Base-by-base conservation (phyloP, 768 basidiomycete species). In the Suillus clintonianus region DNA sequence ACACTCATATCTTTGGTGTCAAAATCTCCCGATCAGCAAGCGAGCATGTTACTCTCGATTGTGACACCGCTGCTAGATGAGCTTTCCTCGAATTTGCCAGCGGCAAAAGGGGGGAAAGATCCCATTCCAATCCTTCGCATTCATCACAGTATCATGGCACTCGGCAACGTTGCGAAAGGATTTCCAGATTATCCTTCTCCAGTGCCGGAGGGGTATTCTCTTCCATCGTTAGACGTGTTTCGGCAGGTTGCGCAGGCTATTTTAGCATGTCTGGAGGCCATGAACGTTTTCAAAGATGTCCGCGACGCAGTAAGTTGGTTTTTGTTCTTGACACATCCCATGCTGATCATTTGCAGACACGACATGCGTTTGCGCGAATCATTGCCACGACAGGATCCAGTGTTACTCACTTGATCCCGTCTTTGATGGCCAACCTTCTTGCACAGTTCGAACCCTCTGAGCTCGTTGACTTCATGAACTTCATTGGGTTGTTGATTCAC, bases 91-190 rank as follows among this genome's bases (percentile, higher is more conserved):
- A 80, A 72, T 60, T 81, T 89, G 68, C 81, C 83, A 54, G 81
- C 82, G 55, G 80, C 81, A 34, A 86, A 87, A 66, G 85, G 85
- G 10, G 75, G 83, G 4, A 82, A 85, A 53, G 91, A 95, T 67
- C 78, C 92, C 7, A 74, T 91, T 50, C 85, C 92, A n/a, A 87
- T 97, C 69, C 82, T 98, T 61, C 88, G 87, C 71, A 86, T 95
- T 9, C 97, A 99, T 69, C 96, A 99, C 78, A 83, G 89, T 68
- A 90, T 98, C 74, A 91, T 97, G 89, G 95, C 97, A 3, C 81
- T 98, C 24, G 97, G 97, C 14, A 94, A 92, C 69, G 86, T 98
- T 61, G 92, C 95, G 41, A 97, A 97, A 78, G 97, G 97, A 14
- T 99, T 98, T 78, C 97, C 97, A 0, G 94, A 95, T 72, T 90